Percentiles rank a stretch among this genome's conserved stretches.
Evolutionary conservation across 805 yeast genomes (phyloP).

Genomic region (Wickerhamia fluorescens): DNA sequence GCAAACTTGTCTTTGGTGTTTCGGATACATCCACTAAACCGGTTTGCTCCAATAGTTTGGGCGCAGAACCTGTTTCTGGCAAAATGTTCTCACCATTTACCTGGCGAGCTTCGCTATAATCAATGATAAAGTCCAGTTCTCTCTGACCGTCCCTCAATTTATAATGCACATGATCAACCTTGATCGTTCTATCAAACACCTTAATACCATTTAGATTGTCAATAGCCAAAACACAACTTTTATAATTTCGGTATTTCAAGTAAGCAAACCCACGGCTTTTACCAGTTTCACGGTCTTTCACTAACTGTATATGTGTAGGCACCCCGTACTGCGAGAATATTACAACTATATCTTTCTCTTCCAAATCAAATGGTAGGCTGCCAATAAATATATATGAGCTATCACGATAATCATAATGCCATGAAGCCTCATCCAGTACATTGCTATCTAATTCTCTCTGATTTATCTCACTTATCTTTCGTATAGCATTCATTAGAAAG

Average conservation of each 20-base stretch:
- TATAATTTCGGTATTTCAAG: slow-evolving; percentile 74
- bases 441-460: slow-evolving; percentile 60
- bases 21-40: slow-evolving; percentile 1
- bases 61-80: slow-evolving; percentile 1
- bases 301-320: slow-evolving; percentile 68
- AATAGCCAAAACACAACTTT: slow-evolving; percentile 76
- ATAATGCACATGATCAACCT: slow-evolving; percentile 70
- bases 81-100: slow-evolving; percentile 3
- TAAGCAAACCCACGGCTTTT: slow-evolving; percentile 72
- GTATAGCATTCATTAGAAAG: slow-evolving; percentile 30
- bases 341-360: slow-evolving; percentile 68
- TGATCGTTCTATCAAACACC: slow-evolving; percentile 41
- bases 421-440: slow-evolving; percentile 58
- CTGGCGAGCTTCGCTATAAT: slow-evolving; percentile 13
- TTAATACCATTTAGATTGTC: slow-evolving; percentile 76
- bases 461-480: slow-evolving; percentile 49
- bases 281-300: slow-evolving; percentile 56
- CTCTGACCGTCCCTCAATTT: slow-evolving; percentile 46
- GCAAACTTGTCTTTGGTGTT: not conserved
- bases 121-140: slow-evolving; percentile 35
- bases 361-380: slow-evolving; percentile 53
- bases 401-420: slow-evolving; percentile 83
- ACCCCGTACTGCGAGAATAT: slow-evolving; percentile 87
- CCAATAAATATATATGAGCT: slow-evolving; percentile 78
- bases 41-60: slow-evolving; percentile 1